Conservation (phyloP, 306 rosid species). For the Acacia acuminata region DNA sequence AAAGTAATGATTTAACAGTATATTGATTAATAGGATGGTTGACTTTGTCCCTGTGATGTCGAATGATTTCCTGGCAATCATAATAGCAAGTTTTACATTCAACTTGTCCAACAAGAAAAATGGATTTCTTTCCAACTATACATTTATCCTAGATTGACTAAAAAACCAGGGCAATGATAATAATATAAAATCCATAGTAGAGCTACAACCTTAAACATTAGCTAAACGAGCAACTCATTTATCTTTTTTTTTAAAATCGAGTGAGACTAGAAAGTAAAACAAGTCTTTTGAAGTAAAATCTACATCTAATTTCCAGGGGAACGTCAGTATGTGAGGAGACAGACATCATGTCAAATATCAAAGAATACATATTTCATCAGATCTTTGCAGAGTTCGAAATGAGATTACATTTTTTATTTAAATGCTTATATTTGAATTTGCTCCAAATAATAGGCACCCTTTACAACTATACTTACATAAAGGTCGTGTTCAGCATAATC, state of each 20-base stretch:
- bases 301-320: background rate
- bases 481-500: conserved; percentile 98
- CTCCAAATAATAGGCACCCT: conserved; percentile 8
- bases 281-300: background rate
- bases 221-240: background rate
- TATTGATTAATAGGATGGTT: conserved; percentile 73
- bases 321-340: conserved; percentile 8
- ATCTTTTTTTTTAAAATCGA: background rate
- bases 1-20: conserved; percentile 85
- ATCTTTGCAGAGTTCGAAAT: background rate
- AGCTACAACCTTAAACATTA: background rate
- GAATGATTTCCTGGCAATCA: conserved; percentile 82
- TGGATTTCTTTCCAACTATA: conserved; percentile 13
- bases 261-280: background rate
- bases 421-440: background rate
- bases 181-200: conserved; percentile 14
- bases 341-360: background rate
- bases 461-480: conserved; percentile 60
- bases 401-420: conserved; percentile 13
- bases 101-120: conserved; percentile 10
- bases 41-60: conserved; percentile 94
- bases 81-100: conserved; percentile 27
- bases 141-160: conserved; percentile 12
- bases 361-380: conserved; percentile 3
- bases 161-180: background rate